Percentiles rank a stretch among this genome's conserved stretches.
These are phyloP conservation scores for Daldinia sp. DNA, from an alignment of 2,329 filamentous ascomycete species.

Conservation along the genomic window DNA sequence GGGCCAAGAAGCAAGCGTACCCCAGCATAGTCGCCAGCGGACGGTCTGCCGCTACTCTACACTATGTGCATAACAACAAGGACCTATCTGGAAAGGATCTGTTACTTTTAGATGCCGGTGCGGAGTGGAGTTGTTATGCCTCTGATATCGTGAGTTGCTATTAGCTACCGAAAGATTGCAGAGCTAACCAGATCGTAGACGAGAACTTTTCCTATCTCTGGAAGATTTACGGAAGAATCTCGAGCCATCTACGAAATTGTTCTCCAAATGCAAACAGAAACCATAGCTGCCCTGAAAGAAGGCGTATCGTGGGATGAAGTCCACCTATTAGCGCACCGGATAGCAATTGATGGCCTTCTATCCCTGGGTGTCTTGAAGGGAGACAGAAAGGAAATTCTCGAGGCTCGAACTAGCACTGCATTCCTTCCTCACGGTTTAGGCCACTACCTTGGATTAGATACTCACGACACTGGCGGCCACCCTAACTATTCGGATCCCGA, in stretches of 20 bases:
- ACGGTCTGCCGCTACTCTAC: constrained; percentile 81
- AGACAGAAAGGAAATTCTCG: constrained; percentile 75
- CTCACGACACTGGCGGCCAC: constrained; percentile 85
- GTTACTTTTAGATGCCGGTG: constrained; percentile 84
- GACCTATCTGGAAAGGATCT: constrained; percentile 76
- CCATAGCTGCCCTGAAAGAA: constrained; percentile 74
- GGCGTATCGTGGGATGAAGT: constrained; percentile 84
- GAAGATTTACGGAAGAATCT: constrained; percentile 74
- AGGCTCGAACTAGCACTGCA: constrained; percentile 80
- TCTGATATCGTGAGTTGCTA: constrained; percentile 64
- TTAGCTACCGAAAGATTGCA: neutral
- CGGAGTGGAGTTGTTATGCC: constrained; percentile 77
- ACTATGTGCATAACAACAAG: constrained; percentile 84
- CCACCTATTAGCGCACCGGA: constrained; percentile 79
- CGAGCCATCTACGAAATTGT: constrained; percentile 84
- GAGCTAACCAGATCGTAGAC: constrained; percentile 61
- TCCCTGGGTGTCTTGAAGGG: constrained; percentile 77
- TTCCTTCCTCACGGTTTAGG: constrained; percentile 94
- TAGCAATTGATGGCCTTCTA: constrained; percentile 83
- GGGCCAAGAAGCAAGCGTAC: constrained; percentile 86
- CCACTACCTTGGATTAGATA: constrained; percentile 92
- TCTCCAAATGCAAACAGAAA: constrained; percentile 83
- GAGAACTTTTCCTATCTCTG: constrained; percentile 83
- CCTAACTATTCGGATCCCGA: constrained; percentile 82
- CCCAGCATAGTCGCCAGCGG: constrained; percentile 85